Evolutionary conservation across 495 filamentous ascomycete genomes (phyloP), one percentile per base, ranked within the genome.

Genomic region (Chaetomium fimeti): DNA sequence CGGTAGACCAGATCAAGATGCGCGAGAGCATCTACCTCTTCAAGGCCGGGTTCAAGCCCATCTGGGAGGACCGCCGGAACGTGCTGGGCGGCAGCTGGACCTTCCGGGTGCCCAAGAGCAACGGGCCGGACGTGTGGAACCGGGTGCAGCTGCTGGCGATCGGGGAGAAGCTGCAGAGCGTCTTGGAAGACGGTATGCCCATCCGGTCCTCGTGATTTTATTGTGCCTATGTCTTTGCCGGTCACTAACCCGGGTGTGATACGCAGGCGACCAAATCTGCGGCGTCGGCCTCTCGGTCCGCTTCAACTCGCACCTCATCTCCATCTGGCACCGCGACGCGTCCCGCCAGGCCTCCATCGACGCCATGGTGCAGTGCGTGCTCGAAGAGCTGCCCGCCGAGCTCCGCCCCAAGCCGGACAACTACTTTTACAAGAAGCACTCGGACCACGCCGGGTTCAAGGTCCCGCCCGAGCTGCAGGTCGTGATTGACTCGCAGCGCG

Each of bases 1-100:
- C 90, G 16, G 83, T 92, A 61, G 78, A 87, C 24, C 83, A 83
- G 69, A 84, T 97, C 75, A 87, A 88, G 62, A 84, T 92, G 73
- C 85, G 89, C 48, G 91, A 96, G 75, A 88, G 85, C 20, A 84
- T 95, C 52, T 93, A 96, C 72, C 83, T 97, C 63, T 96, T 96
- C 82, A 93, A 95, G 72, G 82, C 87, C 60, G 90, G 90, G 36
- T 90, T 94, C 65, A 85, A 87, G 70, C 92, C 92, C 20, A 82
- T 95, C 56, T 96, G 92, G 92, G 92, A 97, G 76, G 92, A 97
- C 72, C 84, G 88, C 42, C 84, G 92, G 53, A 96, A 96, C 75
- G 76, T 86, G 52, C 79, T 84, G 28, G 92, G 92, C 22, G 92
- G 92, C 28, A 87, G 87, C 66, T 96, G 91, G 90, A 92, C 89